These are phyloP conservation scores for Linnemannia exigua DNA, from an alignment of 192 early-diverging fungal genomes.

Conservation along the genomic window DNA sequence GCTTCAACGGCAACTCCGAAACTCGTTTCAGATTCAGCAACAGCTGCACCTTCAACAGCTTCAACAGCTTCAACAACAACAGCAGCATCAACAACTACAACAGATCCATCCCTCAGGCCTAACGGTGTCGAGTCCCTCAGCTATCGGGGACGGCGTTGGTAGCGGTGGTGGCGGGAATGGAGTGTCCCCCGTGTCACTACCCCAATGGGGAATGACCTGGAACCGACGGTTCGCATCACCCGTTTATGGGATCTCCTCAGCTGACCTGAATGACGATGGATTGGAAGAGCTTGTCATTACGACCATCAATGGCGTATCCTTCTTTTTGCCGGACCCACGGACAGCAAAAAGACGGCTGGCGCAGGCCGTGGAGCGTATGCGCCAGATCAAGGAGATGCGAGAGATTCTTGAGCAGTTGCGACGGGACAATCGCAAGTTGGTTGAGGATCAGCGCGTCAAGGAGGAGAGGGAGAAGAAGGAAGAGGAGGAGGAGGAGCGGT, in stretches of 20 bases:
- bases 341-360: conserved; percentile 56
- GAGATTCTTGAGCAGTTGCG: conserved; percentile 39
- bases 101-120: not conserved
- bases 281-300: conserved; percentile 67
- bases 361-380: conserved; percentile 52
- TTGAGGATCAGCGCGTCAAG: not conserved
- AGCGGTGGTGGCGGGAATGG: not conserved
- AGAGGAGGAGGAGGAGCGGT: not conserved
- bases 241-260: conserved; percentile 62
- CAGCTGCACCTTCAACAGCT: not conserved
- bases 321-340: conserved; percentile 63
- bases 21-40: not conserved
- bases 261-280: conserved; percentile 69
- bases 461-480: not conserved
- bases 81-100: not conserved
- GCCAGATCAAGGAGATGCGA: conserved; percentile 60
- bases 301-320: conserved; percentile 66
- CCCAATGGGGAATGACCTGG: conserved; percentile 61
- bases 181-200: not conserved
- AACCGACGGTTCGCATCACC: conserved; percentile 67
- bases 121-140: not conserved
- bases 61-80: not conserved
- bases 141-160: not conserved
- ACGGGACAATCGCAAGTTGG: conserved; percentile 21
- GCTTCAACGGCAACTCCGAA: not conserved